These are phyloP conservation scores for Emericellopsis atlantica DNA, from an alignment of 2,329 filamentous ascomycete genomes.

Conservation along the genomic window DNA sequence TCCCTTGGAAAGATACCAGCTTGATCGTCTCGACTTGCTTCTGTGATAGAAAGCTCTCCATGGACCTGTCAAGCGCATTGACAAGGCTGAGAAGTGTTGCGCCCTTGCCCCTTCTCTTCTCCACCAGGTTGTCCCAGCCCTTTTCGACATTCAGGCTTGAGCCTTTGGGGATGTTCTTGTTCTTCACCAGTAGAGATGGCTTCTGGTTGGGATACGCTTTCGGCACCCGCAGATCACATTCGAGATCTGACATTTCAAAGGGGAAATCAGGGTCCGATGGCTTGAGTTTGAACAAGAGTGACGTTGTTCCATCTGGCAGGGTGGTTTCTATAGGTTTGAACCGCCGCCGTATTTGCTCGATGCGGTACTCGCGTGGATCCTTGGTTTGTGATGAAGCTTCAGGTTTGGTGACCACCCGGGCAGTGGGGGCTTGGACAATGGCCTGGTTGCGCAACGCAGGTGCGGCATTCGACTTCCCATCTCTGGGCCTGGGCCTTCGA, in stretches of 20 bases:
- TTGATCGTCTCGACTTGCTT: conserved; percentile 63
- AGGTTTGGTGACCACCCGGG: conserved; percentile 50
- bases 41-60: conserved; percentile 57
- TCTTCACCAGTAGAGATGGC: conserved; percentile 50
- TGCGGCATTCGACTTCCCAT: conserved; percentile 10
- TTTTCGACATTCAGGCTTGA: conserved; percentile 67
- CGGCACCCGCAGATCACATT: conserved; percentile 57
- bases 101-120: conserved; percentile 34
- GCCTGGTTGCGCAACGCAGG: conserved; percentile 28
- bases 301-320: conserved; percentile 33
- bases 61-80: conserved; percentile 58
- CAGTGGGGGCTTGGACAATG: conserved; percentile 26
- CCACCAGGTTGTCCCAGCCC: conserved; percentile 56
- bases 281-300: conserved; percentile 49
- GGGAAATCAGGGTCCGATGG: conserved; percentile 79
- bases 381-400: conserved; percentile 49
- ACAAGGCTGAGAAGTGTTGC: conserved; percentile 53
- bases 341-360: conserved; percentile 58
- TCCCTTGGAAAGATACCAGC: conserved; percentile 37
- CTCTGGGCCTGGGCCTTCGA: too few species aligned
- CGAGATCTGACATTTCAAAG: conserved; percentile 57
- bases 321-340: conserved; percentile 38
- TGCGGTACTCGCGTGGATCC: conserved; percentile 62
- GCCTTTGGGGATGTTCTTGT: conserved; percentile 56
- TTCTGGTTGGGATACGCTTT: conserved; percentile 43